Conservation (phyloP, 306 rosid species). For the Cucurbita moschata region DNA sequence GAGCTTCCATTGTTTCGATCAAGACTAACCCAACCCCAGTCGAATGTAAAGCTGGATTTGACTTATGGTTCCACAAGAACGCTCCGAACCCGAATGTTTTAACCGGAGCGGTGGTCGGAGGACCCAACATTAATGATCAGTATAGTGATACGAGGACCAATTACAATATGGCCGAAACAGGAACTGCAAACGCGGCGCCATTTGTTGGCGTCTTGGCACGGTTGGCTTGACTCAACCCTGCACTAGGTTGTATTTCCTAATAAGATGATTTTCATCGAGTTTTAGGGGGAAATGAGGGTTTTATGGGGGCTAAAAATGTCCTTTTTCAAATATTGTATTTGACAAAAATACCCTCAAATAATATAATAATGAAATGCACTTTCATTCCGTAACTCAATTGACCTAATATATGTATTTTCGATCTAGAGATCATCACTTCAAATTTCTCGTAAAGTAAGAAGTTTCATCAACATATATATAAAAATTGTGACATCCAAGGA, state of each 20-base stretch:
- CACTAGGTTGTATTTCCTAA: not conserved
- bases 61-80: slow-evolving; percentile 19
- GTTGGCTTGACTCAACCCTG: slow-evolving; percentile 7
- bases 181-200: slow-evolving; percentile 30
- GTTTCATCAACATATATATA: too few relatives aligned
- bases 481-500: too few relatives aligned
- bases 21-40: slow-evolving; percentile 14
- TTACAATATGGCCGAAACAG: slow-evolving; percentile 30
- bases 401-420: too few relatives aligned
- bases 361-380: not conserved
- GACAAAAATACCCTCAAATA: not conserved
- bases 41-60: slow-evolving; percentile 32
- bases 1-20: slow-evolving; percentile 43
- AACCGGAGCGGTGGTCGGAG: slow-evolving; percentile 37
- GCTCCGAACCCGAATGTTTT: slow-evolving; percentile 41
- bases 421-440: too few relatives aligned
- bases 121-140: slow-evolving; percentile 24
- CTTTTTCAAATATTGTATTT: not conserved
- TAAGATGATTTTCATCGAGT: not conserved
- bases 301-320: not conserved
- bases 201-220: slow-evolving; percentile 44
- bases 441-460: too few relatives aligned
- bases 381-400: not conserved
- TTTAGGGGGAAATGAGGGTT: not conserved
- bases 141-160: slow-evolving; percentile 23